Percentiles rank a stretch among this genome's conserved stretches.
These are phyloP conservation scores for Xanthoconium purpureum DNA, from an alignment of 768 basidiomycete species.

Conservation along the genomic window DNA sequence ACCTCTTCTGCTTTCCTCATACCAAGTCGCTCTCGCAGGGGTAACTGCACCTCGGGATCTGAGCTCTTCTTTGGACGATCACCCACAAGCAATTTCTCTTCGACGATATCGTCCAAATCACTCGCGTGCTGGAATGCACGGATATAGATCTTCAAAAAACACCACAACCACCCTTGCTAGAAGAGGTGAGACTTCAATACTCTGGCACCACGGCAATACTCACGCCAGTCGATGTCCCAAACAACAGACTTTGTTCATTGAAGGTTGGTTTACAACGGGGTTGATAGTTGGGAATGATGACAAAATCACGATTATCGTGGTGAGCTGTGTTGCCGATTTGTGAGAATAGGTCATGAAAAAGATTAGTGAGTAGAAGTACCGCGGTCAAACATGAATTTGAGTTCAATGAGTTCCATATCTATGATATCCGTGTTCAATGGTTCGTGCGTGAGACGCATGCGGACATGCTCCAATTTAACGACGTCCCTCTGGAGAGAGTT, in stretches of 20 bases:
- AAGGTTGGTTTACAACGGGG: constrained; percentile 50
- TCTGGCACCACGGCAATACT: constrained; percentile 22
- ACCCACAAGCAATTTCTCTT: constrained; percentile 78
- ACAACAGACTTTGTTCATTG: constrained; percentile 65
- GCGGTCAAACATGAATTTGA: constrained; percentile 80
- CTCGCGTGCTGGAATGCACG: constrained; percentile 73
- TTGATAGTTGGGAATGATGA: constrained; percentile 76
- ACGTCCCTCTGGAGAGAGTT: constrained; percentile 83
- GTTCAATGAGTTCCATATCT: constrained; percentile 79
- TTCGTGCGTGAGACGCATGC: constrained; percentile 81
- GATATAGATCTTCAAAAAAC: constrained; percentile 76
- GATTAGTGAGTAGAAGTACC: constrained; percentile 38
- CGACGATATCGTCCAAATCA: constrained; percentile 75
- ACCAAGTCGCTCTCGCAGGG: constrained; percentile 58
- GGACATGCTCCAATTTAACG: constrained; percentile 77
- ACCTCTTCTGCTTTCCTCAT: constrained; percentile 48
- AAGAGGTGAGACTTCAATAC: neutral
- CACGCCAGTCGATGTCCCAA: constrained; percentile 63
- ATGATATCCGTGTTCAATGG: constrained; percentile 65
- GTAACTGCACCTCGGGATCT: constrained; percentile 46
- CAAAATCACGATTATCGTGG: constrained; percentile 84
- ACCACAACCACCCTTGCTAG: constrained; percentile 69
- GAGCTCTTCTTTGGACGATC: constrained; percentile 69
- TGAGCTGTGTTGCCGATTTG: constrained; percentile 46
- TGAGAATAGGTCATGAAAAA: constrained; percentile 6